Conservation (phyloP, 257 asterid species). For the Ilex asprella region DNA sequence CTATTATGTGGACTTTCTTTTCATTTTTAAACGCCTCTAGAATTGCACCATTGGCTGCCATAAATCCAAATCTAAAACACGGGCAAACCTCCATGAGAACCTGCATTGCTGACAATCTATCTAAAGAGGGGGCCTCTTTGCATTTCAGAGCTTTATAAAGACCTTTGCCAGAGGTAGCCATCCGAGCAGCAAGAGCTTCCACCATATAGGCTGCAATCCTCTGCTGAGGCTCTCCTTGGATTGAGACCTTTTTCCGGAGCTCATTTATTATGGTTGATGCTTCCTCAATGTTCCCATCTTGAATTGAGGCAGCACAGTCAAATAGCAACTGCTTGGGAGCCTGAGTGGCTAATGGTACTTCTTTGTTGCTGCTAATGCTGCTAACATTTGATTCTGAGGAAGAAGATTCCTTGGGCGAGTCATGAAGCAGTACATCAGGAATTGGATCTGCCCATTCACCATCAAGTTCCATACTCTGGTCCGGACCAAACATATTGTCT, state of each 20-base stretch:
- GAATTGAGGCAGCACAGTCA: conserved; percentile 65
- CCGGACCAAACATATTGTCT: conserved; percentile 7
- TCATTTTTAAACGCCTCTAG: conserved; percentile 63
- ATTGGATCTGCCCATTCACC: conserved; percentile 29
- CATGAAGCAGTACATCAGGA: conserved; percentile 24
- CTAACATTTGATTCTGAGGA: conserved; percentile 52
- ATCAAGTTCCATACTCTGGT: conserved; percentile 46
- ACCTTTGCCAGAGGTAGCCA: conserved; percentile 85
- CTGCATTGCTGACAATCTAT: conserved; percentile 88
- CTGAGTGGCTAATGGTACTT: conserved; percentile 23
- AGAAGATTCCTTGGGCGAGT: conserved; percentile 73
- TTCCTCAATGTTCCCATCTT: conserved; percentile 37
- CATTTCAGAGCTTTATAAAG: conserved; percentile 80
- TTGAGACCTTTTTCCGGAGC: conserved; percentile 73
- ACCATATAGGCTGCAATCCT: conserved; percentile 94
- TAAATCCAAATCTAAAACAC: conserved; percentile 81
- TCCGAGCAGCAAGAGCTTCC: conserved; percentile 84
- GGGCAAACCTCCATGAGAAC: conserved; percentile 96
- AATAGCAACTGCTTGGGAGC: conserved; percentile 68
- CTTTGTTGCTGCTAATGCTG: conserved; percentile 38
- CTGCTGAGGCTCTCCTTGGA: conserved; percentile 80
- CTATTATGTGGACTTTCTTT: conserved; percentile 65
- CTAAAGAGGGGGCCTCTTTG: conserved; percentile 70
- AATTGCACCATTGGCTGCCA: conserved; percentile 85
- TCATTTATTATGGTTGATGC: conserved; percentile 50